Percentiles rank a stretch among this genome's conserved stretches.
phyloP scores from a whole-genome alignment of 306 rosid genomes.

The Lathyrus sativus region DNA sequence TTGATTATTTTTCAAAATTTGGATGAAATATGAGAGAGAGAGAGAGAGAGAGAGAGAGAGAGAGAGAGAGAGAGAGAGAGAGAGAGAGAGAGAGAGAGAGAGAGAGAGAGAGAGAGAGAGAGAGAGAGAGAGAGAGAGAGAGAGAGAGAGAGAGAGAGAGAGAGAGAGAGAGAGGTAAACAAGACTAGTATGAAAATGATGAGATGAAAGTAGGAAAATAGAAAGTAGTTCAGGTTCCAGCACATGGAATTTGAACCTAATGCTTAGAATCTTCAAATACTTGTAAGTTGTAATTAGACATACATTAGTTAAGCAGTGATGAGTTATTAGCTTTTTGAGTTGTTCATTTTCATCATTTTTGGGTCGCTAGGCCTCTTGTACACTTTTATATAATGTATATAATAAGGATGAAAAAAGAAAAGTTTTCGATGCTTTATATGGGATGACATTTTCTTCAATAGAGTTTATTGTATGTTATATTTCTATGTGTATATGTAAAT shows the following conservation, averaged over 20 bases:
- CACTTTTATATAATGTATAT: background rate
- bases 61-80: too few species aligned
- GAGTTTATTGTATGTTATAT: background rate
- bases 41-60: too few species aligned
- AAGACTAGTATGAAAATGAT: too few species aligned
- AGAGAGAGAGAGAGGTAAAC: too few species aligned
- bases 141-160: too few species aligned
- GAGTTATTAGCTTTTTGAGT: background rate
- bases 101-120: too few species aligned
- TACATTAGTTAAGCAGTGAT: constrained; percentile 26
- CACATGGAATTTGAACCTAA: constrained; percentile 22
- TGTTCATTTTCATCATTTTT: background rate
- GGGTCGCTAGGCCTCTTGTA: constrained; percentile 1
- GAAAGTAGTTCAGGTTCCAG: constrained; percentile 29
- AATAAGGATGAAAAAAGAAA: background rate
- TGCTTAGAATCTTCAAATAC: constrained; percentile 25
- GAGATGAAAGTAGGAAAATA: too few species aligned
- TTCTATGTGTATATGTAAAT: background rate
- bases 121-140: too few species aligned
- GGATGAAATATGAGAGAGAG: too few species aligned
- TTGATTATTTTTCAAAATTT: too few species aligned
- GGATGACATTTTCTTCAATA: background rate
- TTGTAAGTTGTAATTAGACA: background rate
- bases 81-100: too few species aligned
- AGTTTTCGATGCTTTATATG: background rate